phyloP scores from a whole-genome alignment of 805 yeast genomes.

The Saturnispora dispora region DNA sequence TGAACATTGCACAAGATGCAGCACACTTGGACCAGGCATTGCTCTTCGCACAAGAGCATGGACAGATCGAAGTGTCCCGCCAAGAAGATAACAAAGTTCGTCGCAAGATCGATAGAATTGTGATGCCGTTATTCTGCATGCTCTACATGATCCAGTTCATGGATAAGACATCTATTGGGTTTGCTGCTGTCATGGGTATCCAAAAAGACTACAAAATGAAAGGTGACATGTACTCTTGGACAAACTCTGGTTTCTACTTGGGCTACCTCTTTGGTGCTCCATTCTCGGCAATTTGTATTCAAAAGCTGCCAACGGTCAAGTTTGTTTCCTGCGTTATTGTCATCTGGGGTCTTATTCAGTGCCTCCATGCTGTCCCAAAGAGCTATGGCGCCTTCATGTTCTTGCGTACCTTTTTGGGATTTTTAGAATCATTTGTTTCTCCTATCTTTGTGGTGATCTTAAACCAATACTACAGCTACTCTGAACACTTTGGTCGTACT shows the following conservation, averaged over 20 bases:
- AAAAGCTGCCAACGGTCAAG: conserved; percentile 28
- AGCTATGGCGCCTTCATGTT: conserved; percentile 28
- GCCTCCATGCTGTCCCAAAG: conserved; percentile 23
- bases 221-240: conserved; percentile 25
- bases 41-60: conserved; percentile 9
- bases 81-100: conserved; percentile 4
- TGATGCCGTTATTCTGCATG: conserved; percentile 31
- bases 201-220: conserved; percentile 18
- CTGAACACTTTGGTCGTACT: conserved; percentile 33
- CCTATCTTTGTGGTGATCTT: conserved; percentile 16
- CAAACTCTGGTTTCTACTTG: conserved; percentile 27
- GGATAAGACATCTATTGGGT: conserved; percentile 33
- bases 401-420: conserved; percentile 29
- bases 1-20: conserved; percentile 12
- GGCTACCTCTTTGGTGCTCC: conserved; percentile 28
- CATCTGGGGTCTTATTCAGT: conserved; percentile 28
- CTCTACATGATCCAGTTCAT: conserved; percentile 32
- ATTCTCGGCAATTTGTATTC: conserved; percentile 32
- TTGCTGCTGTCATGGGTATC: conserved; percentile 27
- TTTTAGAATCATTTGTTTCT: conserved; percentile 23
- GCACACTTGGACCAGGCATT: conserved; percentile 11
- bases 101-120: conserved; percentile 29
- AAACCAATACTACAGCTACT: conserved; percentile 37
- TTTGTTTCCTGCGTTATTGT: conserved; percentile 22
- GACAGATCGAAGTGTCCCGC: conserved; percentile 6